A percentile compares a stretch with the other conserved stretches of the same genome.
These are phyloP conservation scores for Mycena epipterygia DNA, from an alignment of 768 basidiomycete genomes.

Conservation along the genomic window DNA sequence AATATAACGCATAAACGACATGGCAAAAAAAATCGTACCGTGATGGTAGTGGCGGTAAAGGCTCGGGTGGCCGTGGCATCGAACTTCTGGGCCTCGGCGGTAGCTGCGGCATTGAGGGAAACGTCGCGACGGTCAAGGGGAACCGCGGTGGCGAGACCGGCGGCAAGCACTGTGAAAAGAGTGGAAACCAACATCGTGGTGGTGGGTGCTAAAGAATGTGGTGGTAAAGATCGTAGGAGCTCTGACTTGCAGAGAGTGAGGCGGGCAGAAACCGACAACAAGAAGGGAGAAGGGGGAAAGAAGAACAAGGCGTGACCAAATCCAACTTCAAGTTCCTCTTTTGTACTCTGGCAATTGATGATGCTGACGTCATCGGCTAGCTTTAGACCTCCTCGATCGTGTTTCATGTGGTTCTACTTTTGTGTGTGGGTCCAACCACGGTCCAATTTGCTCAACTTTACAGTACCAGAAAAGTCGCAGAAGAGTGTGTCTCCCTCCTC, in stretches of 20 bases:
- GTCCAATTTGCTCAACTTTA: too few relatives aligned
- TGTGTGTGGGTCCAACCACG: too few relatives aligned
- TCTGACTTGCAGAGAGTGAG: slow-evolving; percentile 36
- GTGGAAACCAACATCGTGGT: slow-evolving; percentile 35
- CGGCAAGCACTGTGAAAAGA: slow-evolving; percentile 36
- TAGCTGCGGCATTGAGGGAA: slow-evolving; percentile 29
- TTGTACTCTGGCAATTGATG: too few relatives aligned
- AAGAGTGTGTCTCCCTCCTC: too few relatives aligned
- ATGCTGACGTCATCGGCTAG: too few relatives aligned
- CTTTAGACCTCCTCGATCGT: too few relatives aligned
- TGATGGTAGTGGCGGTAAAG: slow-evolving; percentile 37
- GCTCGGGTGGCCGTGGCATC: slow-evolving; percentile 41
- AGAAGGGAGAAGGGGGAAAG: not conserved
- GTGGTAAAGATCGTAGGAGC: slow-evolving; percentile 29
- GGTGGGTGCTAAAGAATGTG: not conserved
- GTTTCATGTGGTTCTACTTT: too few relatives aligned
- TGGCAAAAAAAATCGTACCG: slow-evolving; percentile 15
- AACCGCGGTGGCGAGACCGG: slow-evolving; percentile 33
- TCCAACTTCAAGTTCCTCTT: not conserved
- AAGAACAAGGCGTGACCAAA: not conserved
- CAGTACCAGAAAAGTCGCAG: too few relatives aligned
- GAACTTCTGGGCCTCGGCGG: slow-evolving; percentile 36
- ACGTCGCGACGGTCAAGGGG: slow-evolving; percentile 33
- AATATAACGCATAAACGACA: not conserved
- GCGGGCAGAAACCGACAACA: not conserved